Base-by-base conservation (phyloP, 2,329 filamentous ascomycete species). In the Lecanoromycetidae sp. region DNA sequence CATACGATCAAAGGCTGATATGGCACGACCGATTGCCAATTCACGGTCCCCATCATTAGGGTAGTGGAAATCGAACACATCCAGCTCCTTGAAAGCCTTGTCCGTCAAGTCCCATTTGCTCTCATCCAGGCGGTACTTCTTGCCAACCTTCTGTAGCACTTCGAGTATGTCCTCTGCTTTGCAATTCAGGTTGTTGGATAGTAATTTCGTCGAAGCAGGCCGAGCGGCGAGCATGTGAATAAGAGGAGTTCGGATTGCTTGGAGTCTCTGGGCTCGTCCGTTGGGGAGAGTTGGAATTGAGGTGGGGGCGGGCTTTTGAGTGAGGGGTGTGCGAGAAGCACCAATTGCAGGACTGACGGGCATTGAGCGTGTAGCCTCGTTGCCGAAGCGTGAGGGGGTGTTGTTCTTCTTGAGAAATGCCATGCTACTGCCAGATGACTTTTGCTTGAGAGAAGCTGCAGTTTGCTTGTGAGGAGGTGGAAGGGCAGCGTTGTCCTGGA, bases 1-100 rank as follows among this genome's bases (percentile, higher is more conserved):
- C 61, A 75, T 68, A 44, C 78, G 71, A 60, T 82, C 78, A 59
- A 76, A 81, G 35, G 77, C 76, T 44, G 71, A 72, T 56, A 80
- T 72, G 45, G 77, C 76, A 61, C 74, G 74, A 52, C 79, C 72
- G 56, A 81, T 75, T 23, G 76, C 78, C 44, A 71, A 64, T 52
- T 79, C 67, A 15, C 77, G 69, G 48, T 80, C 74, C 38, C 74
- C 69, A 38, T 70, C 57, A 30, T 63, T 69, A 23, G 67, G 69
- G 59, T 80, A 82, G 10, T 68, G 68, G 57, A 81, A 81, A 6
- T 69, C 72, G 68, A 71, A 80, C 8, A 78, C 69, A 56, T 80
- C 75, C 52, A 82, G 63, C 44, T 80, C 77, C 55, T 75, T 76
- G 58, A 73, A 81, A 13, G 66, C 63, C 56, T 75, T 76, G 60